Base-by-base conservation (phyloP, 306 rosid genomes). In the Prunus davidiana region DNA sequence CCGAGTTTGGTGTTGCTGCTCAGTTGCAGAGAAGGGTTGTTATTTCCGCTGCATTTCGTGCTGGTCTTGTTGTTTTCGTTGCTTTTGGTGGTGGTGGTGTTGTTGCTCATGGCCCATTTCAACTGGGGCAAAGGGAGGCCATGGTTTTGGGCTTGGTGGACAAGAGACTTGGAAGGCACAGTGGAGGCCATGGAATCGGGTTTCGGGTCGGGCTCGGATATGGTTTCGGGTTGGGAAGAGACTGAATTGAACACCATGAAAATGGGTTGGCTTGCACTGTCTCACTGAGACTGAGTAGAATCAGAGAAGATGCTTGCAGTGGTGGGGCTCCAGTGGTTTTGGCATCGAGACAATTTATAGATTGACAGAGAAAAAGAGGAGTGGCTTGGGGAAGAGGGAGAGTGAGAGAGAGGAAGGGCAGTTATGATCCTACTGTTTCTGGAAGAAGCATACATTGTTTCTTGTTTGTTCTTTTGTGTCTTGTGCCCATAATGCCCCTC, bases 101-200 rank as follows among this genome's bases (percentile, higher is more conserved):
- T 32, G 1, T 55, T 76, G 73, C 8, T 74, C 57, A 45, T 58
- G 16, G 84, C 41, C 88, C 85, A 85, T 54, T 78, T 85, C n/a
- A 79, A 63, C 18, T 56, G 55, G 47, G 80, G 20, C 20, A 74
- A 19, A 65, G 25, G 82, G 34, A 25, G 25, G 82, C 41, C 41
- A 34, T 34, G 41, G 57, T 69, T 63, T 43, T 55, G 74, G 19
- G 70, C 69, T 20, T 28, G 78, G 34, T 13, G 54, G 60, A 3
- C 54, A 45, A 19, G 77, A 3, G 71, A 30, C 71, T 85, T 79
- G 3, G 77, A 18, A 32, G 74, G 19, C 38, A 32, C 45, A 52
- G 22, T 11, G 12, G 85, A 65, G 43, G 76, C 73, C 76, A 81
- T 84, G 51, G 83, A 10, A 32, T 16, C 0, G n/a, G 63, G 32